These are phyloP conservation scores for Phaseolus lunatus DNA, from an alignment of 306 rosid species.

Conservation along the genomic window DNA sequence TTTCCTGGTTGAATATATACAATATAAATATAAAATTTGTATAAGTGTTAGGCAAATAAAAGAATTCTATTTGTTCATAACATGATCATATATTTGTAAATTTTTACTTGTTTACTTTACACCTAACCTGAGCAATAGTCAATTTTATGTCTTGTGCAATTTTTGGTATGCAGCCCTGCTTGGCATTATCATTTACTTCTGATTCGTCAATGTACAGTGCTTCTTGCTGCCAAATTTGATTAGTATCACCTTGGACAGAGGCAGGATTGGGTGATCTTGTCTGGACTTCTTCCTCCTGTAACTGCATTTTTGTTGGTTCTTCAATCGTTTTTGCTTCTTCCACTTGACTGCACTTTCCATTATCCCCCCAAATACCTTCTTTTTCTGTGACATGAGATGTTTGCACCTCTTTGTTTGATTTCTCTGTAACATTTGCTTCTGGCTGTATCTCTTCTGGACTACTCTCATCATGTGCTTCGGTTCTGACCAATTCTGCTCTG, in stretches of 20 bases:
- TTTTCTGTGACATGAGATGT: background rate
- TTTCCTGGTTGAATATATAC: background rate
- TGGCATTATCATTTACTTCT: background rate
- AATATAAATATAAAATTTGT: background rate
- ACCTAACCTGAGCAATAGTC: background rate
- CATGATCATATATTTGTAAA: background rate
- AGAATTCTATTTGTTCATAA: background rate
- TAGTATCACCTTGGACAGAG: background rate
- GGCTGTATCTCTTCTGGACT: background rate
- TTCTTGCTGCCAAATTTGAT: background rate
- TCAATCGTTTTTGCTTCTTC: background rate
- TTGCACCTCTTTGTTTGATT: background rate
- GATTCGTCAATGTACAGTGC: background rate
- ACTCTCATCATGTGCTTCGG: background rate
- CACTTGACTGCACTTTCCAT: background rate
- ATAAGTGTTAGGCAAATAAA: background rate
- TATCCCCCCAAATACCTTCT: background rate
- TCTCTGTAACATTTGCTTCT: background rate
- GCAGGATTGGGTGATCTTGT: background rate
- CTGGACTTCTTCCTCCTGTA: background rate
- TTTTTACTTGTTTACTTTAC: background rate
- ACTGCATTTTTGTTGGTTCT: background rate
- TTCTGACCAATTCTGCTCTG: too few species aligned
- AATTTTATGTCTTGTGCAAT: background rate
- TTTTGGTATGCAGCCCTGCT: background rate